A percentile compares a stretch with the other conserved stretches of the same genome.
These are phyloP conservation scores for Olyra latifolia DNA, from an alignment of 176 grass and related monocot species.

Conservation along the genomic window DNA sequence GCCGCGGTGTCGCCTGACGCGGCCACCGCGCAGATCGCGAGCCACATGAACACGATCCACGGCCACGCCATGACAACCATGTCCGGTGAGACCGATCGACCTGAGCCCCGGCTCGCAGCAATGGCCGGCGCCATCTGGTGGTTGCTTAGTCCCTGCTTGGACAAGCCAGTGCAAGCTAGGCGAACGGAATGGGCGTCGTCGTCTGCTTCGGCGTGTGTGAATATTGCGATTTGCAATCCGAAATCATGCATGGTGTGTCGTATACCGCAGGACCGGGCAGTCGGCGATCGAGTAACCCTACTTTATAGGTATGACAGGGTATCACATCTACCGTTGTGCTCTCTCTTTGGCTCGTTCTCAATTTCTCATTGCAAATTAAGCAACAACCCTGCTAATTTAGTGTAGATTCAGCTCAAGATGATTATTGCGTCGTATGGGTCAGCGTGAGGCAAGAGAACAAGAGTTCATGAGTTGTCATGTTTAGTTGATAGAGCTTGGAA, in stretches of 20 bases:
- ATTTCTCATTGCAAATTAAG: not conserved
- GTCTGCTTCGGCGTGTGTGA: not conserved
- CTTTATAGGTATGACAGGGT: slow-evolving; percentile 33
- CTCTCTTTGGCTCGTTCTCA: not conserved
- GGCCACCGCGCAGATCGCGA: not conserved
- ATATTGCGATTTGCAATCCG: not conserved
- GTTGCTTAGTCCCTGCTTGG: slow-evolving; percentile 32
- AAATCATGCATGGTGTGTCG: slow-evolving; percentile 24
- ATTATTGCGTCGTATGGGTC: not conserved
- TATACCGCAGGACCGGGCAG: not conserved
- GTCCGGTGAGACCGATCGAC: too few relatives aligned
- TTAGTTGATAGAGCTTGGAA: not conserved
- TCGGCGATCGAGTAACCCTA: not conserved
- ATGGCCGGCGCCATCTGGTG: not conserved
- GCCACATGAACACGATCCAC: not conserved
- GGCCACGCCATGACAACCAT: not conserved
- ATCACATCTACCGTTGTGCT: not conserved
- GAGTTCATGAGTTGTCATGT: not conserved
- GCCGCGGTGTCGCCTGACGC: slow-evolving; percentile 5
- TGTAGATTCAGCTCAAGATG: not conserved
- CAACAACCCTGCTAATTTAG: not conserved
- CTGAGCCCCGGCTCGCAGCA: not conserved
- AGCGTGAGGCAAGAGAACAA: not conserved
- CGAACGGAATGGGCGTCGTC: slow-evolving; percentile 26
- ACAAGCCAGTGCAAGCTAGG: slow-evolving; percentile 8